Base-by-base conservation (phyloP, 768 basidiomycete species). In the Tricholoma saponaceum region DNA sequence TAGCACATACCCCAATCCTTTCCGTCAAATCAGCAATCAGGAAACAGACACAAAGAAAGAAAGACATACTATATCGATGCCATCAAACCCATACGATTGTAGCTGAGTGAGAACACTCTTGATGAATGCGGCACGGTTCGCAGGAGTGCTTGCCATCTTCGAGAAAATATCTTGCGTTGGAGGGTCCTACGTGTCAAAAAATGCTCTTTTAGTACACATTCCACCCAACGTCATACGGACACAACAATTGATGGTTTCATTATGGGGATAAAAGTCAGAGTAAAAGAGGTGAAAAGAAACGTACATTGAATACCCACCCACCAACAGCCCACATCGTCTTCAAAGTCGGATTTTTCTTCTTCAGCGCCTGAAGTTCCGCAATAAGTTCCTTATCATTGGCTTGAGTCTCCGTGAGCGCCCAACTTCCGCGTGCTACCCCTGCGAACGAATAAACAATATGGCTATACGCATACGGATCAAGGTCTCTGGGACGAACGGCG, bases 371-470 rank as follows among this genome's bases (percentile, higher is more conserved):
- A 10, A 57, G 49, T 41, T 57, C 56, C 22, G 49, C 50, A 37
- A 57, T 57, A n/a, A 57, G 56, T 22, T 26, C 56, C 16, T 57
- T 57, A 23, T 57, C 56, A 22, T 57, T 32, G 16, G 50, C n/a
- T 28, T 43, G 56, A 20, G 56, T n/a, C 51, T 57, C 56, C 12
- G 51, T 57, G 20, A 57, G 56, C 22, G 18, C 30, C 33, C 33
- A 53, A 41, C 26, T 52, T 32, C 51, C 32, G 35, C 46, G 2
- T 44, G 43, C 18, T 44, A 44, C 22, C 22, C 43, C 43, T 7
- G 43, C 43, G 23, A 44, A 44, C 9, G 43, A 44, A 44, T 44
- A 44, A 22, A 44, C 43, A 12, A 44, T 44, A 9, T 44, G 43
- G 12, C 43, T 44, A 44, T 44, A 44, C 10, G 22, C 43, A 12